Evolutionary conservation across 2,329 filamentous ascomycete species (phyloP), one percentile per base, ranked within the genome.

Genomic region (Pseudocercospora musae): DNA sequence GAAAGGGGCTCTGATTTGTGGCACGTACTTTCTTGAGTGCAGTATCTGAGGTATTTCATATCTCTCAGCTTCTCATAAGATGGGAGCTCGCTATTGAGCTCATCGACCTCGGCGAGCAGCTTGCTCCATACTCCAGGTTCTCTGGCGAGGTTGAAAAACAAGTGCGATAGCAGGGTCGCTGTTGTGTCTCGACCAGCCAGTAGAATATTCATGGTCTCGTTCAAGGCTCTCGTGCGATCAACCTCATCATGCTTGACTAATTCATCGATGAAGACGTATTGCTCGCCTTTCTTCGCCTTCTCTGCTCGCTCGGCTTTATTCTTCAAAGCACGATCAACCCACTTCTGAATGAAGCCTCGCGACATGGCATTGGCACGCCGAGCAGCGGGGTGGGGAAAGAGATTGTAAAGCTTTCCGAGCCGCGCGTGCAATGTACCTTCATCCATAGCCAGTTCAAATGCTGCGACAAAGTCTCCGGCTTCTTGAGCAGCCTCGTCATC

Each of bases 11-110:
- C 4, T 27, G 4, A 6, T 31, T 18, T 20, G 20, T 29, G 46
- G 13, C 1, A 62, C 68, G 57, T 58, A 70, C 70, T 64, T 54
- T 73, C 91, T 76, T 90, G 88, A 70, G 93, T 81, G 58, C 89
- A 80, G 71, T 87, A 80, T 74, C 86, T 70, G 11, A 76, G 58
- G 57, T 73, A 76, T 31, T 62, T 69, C 66, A 72, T 68, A 21
- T 64, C 59, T 20, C 64, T 66, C 18, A 74, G 50, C 37, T 63
- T 33, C 20, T 68, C 65, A 29, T 67, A 69, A 1, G 62, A 69
- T 0, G 87, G 88, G 71, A 76, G 59, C 74, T 78, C 60, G 23
- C 65, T 68, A 15, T 59, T 57, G 3, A 70, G 56, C 20, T 56
- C 33, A 21, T 62, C 63, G 15, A 73, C 63, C 57, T 74, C 70